phyloP scores from a whole-genome alignment of 495 filamentous ascomycete genomes.

The Penicillium daleae region DNA sequence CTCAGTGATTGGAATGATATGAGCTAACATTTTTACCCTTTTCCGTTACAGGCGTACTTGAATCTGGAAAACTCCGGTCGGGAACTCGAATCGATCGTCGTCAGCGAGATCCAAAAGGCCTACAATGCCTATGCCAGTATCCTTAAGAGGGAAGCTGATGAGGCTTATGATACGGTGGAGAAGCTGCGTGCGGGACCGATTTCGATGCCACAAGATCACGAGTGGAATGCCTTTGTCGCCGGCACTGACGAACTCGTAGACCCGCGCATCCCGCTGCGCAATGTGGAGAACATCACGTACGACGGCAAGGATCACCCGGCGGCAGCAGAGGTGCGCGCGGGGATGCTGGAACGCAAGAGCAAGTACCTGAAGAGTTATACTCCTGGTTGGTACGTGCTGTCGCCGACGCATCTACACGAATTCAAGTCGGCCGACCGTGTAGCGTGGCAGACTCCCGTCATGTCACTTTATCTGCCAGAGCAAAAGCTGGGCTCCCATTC shows the following conservation, averaged over 20 bases:
- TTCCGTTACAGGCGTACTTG: slow-evolving; percentile 73
- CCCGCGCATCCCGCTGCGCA: slow-evolving; percentile 76
- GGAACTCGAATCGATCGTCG: slow-evolving; percentile 92
- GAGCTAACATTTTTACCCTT: slow-evolving; percentile 23
- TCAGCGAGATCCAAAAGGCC: slow-evolving; percentile 95
- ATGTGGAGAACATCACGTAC: slow-evolving; percentile 84
- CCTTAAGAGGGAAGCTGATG: slow-evolving; percentile 85
- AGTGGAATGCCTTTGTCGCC: slow-evolving; percentile 86
- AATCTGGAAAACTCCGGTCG: slow-evolving; percentile 94
- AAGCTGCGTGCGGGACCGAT: slow-evolving; percentile 83
- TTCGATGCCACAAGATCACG: slow-evolving; percentile 85
- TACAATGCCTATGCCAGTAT: slow-evolving; percentile 92
- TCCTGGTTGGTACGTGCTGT: slow-evolving; percentile 96
- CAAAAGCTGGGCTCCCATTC: slow-evolving; percentile 96
- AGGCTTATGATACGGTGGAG: slow-evolving; percentile 75
- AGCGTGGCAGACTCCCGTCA: slow-evolving; percentile 75
- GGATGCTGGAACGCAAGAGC: slow-evolving; percentile 94
- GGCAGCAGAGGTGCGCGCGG: slow-evolving; percentile 82
- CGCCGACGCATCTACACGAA: slow-evolving; percentile 95
- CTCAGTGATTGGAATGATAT: not conserved
- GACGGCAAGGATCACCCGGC: slow-evolving; percentile 90
- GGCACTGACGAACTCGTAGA: slow-evolving; percentile 87
- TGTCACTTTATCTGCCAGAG: slow-evolving; percentile 93
- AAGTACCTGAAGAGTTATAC: slow-evolving; percentile 99
- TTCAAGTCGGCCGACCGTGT: slow-evolving; percentile 88